phyloP scores from a whole-genome alignment of 2,329 filamentous ascomycete genomes.

The Cordyceps cicadae region DNA sequence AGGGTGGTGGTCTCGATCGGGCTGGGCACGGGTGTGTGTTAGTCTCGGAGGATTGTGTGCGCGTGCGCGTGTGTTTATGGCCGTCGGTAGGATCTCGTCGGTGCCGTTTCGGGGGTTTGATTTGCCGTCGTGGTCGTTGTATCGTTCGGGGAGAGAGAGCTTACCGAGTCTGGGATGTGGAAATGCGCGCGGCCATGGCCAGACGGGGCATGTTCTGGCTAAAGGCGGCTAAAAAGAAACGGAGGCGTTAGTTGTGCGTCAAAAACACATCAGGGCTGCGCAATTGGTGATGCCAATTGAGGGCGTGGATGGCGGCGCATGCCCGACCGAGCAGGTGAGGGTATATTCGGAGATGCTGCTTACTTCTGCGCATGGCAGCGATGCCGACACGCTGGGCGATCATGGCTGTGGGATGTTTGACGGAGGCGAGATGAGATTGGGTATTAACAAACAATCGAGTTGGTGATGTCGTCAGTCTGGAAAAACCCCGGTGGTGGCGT shows the following conservation, averaged over 20 bases:
- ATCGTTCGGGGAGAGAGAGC: constrained; percentile 11
- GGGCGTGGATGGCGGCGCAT: not conserved
- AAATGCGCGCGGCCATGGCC: constrained; percentile 32
- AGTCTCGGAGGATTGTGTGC: not conserved
- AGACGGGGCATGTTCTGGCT: constrained; percentile 39
- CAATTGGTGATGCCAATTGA: not conserved
- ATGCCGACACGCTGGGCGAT: constrained; percentile 50
- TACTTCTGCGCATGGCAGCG: constrained; percentile 52
- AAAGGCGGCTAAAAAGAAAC: constrained; percentile 26
- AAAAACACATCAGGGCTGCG: too few relatives aligned
- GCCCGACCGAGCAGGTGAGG: constrained; percentile 5
- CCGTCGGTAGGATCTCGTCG: not conserved
- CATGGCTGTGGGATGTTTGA: constrained; percentile 28
- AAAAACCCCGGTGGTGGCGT: not conserved
- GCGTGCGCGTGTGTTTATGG: too few relatives aligned
- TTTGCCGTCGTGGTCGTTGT: too few relatives aligned
- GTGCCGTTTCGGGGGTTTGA: not conserved
- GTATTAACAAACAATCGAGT: constrained; percentile 5
- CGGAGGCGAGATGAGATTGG: constrained; percentile 17
- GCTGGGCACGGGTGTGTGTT: constrained; percentile 22
- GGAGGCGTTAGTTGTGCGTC: not conserved
- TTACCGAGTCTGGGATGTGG: constrained; percentile 41
- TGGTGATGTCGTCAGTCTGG: constrained; percentile 14
- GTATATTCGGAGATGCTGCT: constrained; percentile 16
- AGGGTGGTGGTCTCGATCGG: constrained; percentile 50